These are phyloP conservation scores for Paulownia fortunei DNA, from an alignment of 257 asterid genomes.

Conservation along the genomic window DNA sequence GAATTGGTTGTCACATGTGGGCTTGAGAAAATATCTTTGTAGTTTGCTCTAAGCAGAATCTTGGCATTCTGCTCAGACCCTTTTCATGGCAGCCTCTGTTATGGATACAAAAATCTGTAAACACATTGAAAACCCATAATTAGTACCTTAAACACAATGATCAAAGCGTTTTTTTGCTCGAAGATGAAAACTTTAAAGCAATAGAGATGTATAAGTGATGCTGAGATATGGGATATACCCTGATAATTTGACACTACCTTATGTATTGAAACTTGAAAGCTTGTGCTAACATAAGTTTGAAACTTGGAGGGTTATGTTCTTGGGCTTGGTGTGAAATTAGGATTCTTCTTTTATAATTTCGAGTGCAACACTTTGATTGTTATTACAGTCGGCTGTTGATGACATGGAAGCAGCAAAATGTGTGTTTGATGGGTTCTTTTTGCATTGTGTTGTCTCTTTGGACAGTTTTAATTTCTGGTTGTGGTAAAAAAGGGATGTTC, in stretches of 20 bases:
- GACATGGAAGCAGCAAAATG: conserved; percentile 58
- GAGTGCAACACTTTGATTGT: conserved; percentile 62
- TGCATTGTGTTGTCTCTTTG: conserved; percentile 63
- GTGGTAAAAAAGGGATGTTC: conserved; percentile 62
- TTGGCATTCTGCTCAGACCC: conserved; percentile 76
- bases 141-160: conserved; percentile 70
- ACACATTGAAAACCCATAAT: conserved; percentile 62
- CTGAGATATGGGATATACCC: conserved; percentile 54
- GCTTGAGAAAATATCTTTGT: conserved; percentile 44
- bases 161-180: conserved; percentile 59
- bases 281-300: conserved; percentile 43
- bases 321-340: conserved; percentile 59
- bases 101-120: conserved; percentile 56
- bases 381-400: conserved; percentile 54
- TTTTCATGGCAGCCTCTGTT: conserved; percentile 41
- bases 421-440: conserved; percentile 59
- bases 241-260: conserved; percentile 75
- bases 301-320: conserved; percentile 57
- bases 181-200: conserved; percentile 39
- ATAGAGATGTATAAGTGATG: conserved; percentile 47
- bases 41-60: conserved; percentile 33
- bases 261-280: conserved; percentile 59
- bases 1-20: conserved; percentile 45
- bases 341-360: conserved; percentile 46
- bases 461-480: conserved; percentile 75